phyloP scores from a whole-genome alignment of 2,329 filamentous ascomycete species.

The Aspergillus pseudoglaucus region DNA sequence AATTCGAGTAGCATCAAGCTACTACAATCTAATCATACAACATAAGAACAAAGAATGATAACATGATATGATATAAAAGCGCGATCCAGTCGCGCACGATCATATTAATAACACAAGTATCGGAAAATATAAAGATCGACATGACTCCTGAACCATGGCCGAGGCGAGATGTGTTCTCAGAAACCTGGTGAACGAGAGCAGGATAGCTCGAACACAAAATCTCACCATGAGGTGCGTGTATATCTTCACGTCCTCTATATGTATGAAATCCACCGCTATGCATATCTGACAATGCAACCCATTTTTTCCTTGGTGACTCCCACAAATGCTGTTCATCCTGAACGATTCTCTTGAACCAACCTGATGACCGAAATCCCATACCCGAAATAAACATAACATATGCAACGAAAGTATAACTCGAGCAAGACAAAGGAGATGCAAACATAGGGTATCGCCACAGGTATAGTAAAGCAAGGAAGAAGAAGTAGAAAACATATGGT shows the following conservation, averaged over 20 bases:
- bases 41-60: background rate
- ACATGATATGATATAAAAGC: conserved; percentile 1
- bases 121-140: conserved; percentile 14
- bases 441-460: conserved; percentile 19
- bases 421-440: conserved; percentile 10
- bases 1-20: no score
- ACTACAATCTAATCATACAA: no score
- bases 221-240: conserved; percentile 3
- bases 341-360: conserved; percentile 9
- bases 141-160: conserved; percentile 2
- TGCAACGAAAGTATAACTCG: conserved; percentile 7
- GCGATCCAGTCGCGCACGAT: conserved; percentile 15
- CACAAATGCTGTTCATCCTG: conserved; percentile 15
- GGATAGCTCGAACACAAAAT: conserved; percentile 4
- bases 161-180: conserved; percentile 2
- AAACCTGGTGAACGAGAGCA: conserved; percentile 2
- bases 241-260: background rate
- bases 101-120: conserved; percentile 13
- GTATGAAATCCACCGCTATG: conserved; percentile 9
- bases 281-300: conserved; percentile 15
- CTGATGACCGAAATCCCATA: conserved; percentile 4
- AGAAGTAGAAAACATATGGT: conserved; percentile 6
- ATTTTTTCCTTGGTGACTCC: conserved; percentile 11
- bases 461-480: conserved; percentile 10
- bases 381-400: conserved; percentile 8